Evolutionary conservation across 495 filamentous ascomycete species (phyloP).

Genomic region (Neurospora sp.): DNA sequence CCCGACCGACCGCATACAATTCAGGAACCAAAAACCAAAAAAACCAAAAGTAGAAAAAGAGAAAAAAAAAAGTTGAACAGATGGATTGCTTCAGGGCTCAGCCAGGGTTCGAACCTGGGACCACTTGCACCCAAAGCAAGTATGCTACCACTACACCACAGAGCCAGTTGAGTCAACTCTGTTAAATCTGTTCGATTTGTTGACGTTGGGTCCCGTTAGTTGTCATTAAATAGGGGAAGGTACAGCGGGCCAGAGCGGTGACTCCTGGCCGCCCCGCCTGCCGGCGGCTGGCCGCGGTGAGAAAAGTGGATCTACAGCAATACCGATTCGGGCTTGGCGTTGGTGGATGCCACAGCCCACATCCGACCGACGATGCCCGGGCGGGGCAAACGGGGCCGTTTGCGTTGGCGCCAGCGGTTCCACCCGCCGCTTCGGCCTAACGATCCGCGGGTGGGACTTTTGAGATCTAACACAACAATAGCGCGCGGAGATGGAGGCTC

Average conservation of each 20-base stretch:
- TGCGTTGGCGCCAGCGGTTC: background rate
- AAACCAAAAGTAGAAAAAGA: background rate
- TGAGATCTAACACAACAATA: background rate
- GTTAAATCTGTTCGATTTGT: background rate
- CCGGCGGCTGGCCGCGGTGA: background rate
- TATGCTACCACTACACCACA: background rate
- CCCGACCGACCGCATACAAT: background rate
- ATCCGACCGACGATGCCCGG: background rate
- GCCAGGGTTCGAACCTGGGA: background rate
- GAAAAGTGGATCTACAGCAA: background rate
- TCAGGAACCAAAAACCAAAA: background rate
- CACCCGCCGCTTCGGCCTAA: background rate
- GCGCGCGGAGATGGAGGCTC: slow-evolving; percentile 16
- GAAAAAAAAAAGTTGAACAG: background rate
- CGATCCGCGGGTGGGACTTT: background rate
- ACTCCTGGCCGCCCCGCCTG: background rate
- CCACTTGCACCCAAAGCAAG: background rate
- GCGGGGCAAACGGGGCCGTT: background rate
- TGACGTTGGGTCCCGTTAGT: background rate
- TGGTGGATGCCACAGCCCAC: background rate
- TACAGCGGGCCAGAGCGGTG: background rate
- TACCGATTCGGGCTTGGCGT: background rate
- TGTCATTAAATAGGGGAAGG: background rate
- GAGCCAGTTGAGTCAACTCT: background rate
- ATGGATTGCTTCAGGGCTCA: background rate